phyloP scores from a whole-genome alignment of 2,329 filamentous ascomycete species.

The Zymoseptoria pseudotritici region DNA sequence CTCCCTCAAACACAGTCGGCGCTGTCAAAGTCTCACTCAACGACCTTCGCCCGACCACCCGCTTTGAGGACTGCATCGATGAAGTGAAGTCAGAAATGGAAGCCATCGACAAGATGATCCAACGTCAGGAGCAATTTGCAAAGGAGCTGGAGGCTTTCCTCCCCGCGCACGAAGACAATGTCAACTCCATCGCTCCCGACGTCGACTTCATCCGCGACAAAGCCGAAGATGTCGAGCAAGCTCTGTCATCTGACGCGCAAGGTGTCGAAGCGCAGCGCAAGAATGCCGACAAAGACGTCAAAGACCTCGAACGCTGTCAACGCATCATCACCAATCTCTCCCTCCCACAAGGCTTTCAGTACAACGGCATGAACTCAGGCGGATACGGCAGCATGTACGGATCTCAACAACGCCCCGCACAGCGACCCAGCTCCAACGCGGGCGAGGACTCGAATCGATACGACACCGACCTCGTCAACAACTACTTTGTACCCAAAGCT shows the following conservation, averaged over 20 bases:
- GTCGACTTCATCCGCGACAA: conserved; percentile 57
- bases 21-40: conserved; percentile 72
- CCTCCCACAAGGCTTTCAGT: conserved; percentile 58
- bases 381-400: conserved; percentile 13
- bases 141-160: conserved; percentile 65
- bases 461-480: conserved; percentile 39
- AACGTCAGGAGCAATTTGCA: conserved; percentile 67
- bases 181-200: conserved; percentile 58
- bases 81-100: conserved; percentile 73
- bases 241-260: conserved; percentile 55
- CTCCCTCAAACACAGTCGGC: conserved; percentile 36
- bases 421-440: conserved; percentile 7
- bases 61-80: conserved; percentile 83
- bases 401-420: conserved; percentile 14
- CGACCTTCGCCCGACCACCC: conserved; percentile 76
- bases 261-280: conserved; percentile 52
- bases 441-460: conserved; percentile 21
- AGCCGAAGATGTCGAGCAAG: conserved; percentile 55
- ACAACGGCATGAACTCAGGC: conserved; percentile 26
- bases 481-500: conserved; percentile 39
- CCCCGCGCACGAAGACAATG: conserved; percentile 53
- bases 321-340: conserved; percentile 67
- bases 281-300: conserved; percentile 57
- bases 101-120: conserved; percentile 70
- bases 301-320: conserved; percentile 64